phyloP scores from a whole-genome alignment of 306 rosid species.

The Mimosa pudica region DNA sequence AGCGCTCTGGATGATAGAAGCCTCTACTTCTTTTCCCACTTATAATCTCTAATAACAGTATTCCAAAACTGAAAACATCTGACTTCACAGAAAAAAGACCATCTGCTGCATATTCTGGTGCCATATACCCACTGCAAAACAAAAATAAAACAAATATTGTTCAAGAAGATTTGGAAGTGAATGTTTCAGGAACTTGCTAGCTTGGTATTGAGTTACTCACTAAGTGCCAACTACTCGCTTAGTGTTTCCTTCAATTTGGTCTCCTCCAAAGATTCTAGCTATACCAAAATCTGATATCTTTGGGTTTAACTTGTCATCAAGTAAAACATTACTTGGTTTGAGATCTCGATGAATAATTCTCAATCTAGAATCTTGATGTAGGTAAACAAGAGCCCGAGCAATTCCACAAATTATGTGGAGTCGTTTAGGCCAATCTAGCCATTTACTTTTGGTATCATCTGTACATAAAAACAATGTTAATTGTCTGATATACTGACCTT shows the following conservation, averaged over 20 bases:
- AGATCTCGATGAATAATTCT: conserved; percentile 51
- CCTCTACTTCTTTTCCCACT: conserved; percentile 56
- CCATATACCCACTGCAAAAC: conserved; percentile 53
- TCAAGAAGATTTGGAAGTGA: neutral
- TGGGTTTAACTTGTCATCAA: conserved; percentile 44
- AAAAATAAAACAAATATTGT: neutral
- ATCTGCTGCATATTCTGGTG: conserved; percentile 56
- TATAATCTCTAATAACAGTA: conserved; percentile 55
- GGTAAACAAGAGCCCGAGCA: conserved; percentile 55
- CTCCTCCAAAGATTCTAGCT: conserved; percentile 45
- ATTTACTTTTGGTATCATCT: conserved; percentile 24
- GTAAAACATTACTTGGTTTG: conserved; percentile 48
- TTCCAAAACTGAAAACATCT: conserved; percentile 47
- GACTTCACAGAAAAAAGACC: conserved; percentile 52
- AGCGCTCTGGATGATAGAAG: conserved; percentile 33
- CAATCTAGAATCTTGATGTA: conserved; percentile 49
- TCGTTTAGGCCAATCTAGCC: conserved; percentile 46
- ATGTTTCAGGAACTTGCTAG: neutral
- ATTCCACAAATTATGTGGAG: conserved; percentile 44
- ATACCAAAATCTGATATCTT: conserved; percentile 56
- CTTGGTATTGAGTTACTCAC: conserved; percentile 37
- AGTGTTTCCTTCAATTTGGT: conserved; percentile 55
- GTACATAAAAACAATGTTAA: neutral
- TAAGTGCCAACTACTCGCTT: conserved; percentile 54
- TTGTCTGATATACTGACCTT: neutral